Percentiles rank a stretch among this genome's conserved stretches.
phyloP scores from a whole-genome alignment of 148 eudicot genomes.

The Dianthus caryophyllus region DNA sequence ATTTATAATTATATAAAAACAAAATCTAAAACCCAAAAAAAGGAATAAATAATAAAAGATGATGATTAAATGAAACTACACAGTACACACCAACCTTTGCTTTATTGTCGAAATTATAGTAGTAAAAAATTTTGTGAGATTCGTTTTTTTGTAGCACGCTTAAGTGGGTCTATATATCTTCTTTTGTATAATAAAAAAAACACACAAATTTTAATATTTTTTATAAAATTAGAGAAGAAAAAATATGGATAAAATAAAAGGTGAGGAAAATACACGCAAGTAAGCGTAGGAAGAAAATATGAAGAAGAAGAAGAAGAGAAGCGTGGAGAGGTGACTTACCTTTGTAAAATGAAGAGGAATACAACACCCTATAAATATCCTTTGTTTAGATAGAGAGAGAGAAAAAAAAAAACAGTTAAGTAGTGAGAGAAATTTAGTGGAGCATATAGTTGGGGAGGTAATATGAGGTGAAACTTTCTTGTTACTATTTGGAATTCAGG shows the following conservation, averaged over 20 bases:
- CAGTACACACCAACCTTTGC: constrained; percentile 12
- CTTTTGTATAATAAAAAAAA: not conserved
- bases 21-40: constrained; percentile 25
- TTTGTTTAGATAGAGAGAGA: not conserved
- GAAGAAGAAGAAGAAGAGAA: constrained; percentile 13
- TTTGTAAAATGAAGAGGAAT: constrained; percentile 15
- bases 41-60: not conserved
- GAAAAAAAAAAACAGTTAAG: too few relatives aligned
- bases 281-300: not conserved
- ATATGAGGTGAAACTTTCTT: not conserved
- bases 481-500: constrained; percentile 15
- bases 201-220: not conserved
- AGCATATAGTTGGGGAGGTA: not conserved
- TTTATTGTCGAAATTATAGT: not conserved
- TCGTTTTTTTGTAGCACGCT: constrained; percentile 32
- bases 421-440: not conserved
- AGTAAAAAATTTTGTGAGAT: not conserved
- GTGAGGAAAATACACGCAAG: constrained; percentile 37
- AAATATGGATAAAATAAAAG: not conserved
- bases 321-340: constrained; percentile 36
- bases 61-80: not conserved
- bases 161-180: constrained; percentile 17
- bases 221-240: not conserved
- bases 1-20: constrained; percentile 11
- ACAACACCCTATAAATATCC: constrained; percentile 22